Conservation (phyloP, 768 basidiomycete species). For the Chalciporus sphaerocephalus region DNA sequence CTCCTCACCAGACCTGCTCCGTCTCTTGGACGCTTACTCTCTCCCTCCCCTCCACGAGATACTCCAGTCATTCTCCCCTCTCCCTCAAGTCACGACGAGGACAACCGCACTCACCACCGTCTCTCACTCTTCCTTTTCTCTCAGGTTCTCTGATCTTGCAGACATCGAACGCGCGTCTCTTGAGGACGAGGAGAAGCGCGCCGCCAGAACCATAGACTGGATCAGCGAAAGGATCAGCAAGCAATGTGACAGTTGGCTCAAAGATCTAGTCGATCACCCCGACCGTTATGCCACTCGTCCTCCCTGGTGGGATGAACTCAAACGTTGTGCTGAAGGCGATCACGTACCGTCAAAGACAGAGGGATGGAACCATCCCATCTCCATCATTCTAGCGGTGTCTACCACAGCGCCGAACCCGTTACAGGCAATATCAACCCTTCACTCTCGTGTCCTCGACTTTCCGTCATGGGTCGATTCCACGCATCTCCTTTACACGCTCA, state of each 20-base stretch:
- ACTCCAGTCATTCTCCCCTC: conserved; percentile 79
- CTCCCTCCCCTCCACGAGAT: conserved; percentile 70
- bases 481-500: conserved; percentile 67
- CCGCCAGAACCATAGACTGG: conserved; percentile 82
- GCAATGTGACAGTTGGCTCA: conserved; percentile 66
- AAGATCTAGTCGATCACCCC: conserved; percentile 50
- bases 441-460: conserved; percentile 60
- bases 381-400: conserved; percentile 75
- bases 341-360: conserved; percentile 65
- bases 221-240: conserved; percentile 66
- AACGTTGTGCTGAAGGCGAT: conserved; percentile 73
- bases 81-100: conserved; percentile 78
- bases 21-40: conserved; percentile 52
- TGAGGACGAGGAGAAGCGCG: conserved; percentile 77
- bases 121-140: conserved; percentile 64
- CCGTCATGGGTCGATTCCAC: conserved; percentile 80
- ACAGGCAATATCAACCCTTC: conserved; percentile 72
- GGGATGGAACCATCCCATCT: conserved; percentile 85
- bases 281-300: conserved; percentile 44
- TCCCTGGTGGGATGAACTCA: conserved; percentile 88
- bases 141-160: conserved; percentile 72
- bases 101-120: conserved; percentile 70
- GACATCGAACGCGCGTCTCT: conserved; percentile 71
- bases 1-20: conserved; percentile 63
- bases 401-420: conserved; percentile 79